These are phyloP conservation scores for Solanum gandarillasii DNA, from an alignment of 257 asterid genomes.

Conservation along the genomic window DNA sequence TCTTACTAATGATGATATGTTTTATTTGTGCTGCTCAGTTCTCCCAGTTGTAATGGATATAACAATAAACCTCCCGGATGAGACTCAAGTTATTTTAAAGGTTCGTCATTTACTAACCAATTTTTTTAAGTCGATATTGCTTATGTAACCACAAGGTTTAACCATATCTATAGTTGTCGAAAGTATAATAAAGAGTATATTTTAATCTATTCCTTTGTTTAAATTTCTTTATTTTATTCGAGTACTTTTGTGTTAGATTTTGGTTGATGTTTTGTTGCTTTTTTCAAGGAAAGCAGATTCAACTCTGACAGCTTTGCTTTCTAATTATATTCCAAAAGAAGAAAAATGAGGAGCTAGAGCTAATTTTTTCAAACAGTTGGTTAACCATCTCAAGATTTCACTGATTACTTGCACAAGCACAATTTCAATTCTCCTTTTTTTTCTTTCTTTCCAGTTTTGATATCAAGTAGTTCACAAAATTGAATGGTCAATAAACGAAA, in stretches of 20 bases:
- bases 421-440: background rate
- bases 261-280: background rate
- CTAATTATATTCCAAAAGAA: background rate
- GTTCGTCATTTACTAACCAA: constrained; percentile 19
- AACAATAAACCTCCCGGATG: constrained; percentile 73
- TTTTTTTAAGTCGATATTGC: background rate
- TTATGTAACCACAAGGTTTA: background rate
- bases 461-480: background rate
- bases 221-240: background rate
- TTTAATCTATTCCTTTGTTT: no score
- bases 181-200: background rate
- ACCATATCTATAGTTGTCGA: background rate
- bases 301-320: background rate
- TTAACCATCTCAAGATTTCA: background rate
- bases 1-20: background rate
- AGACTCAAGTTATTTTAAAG: constrained; percentile 70
- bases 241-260: background rate
- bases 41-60: constrained; percentile 88
- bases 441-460: background rate
- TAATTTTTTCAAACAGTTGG: background rate
- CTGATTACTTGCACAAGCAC: background rate
- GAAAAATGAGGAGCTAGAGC: background rate
- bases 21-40: constrained; percentile 31
- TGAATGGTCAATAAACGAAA: background rate
- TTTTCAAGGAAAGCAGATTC: background rate